phyloP scores from a whole-genome alignment of 176 grass and related monocot genomes.

The Zea luxurians region DNA sequence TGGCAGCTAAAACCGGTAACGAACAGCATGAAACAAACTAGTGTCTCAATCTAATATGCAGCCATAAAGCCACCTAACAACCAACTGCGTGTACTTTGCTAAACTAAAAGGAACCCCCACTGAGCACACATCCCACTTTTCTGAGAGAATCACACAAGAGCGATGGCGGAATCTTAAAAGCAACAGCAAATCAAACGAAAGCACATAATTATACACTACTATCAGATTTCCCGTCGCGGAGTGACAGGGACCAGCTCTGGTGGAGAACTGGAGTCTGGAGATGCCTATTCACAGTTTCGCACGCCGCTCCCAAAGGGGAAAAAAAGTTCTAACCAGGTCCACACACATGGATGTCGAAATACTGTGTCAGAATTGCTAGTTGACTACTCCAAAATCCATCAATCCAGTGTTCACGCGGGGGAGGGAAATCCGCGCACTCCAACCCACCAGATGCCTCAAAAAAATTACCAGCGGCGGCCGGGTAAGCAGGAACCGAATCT shows the following conservation, averaged over 20 bases:
- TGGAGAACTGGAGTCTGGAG: background rate
- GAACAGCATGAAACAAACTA: constrained; percentile 38
- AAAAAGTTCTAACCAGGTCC: constrained; percentile 7
- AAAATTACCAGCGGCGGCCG: constrained; percentile 8
- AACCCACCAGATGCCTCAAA: constrained; percentile 1
- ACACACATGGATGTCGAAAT: background rate
- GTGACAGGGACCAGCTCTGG: background rate
- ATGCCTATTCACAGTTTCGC: background rate
- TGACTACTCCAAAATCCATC: constrained; percentile 18
- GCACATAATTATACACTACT: background rate
- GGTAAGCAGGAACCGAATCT: background rate
- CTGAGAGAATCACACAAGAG: constrained; percentile 18
- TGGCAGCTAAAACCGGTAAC: background rate
- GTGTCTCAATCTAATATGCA: constrained; percentile 40
- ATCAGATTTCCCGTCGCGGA: background rate
- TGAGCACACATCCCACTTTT: constrained; percentile 31
- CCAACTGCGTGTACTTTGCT: constrained; percentile 31
- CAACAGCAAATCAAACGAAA: constrained; percentile 29
- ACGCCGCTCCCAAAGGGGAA: background rate
- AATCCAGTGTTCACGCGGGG: background rate
- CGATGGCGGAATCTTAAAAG: constrained; percentile 36
- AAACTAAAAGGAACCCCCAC: constrained; percentile 25
- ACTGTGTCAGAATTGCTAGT: background rate
- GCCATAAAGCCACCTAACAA: constrained; percentile 38
- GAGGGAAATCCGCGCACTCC: background rate